Evolutionary conservation across 1,139 yeast genomes (phyloP).

Genomic region (Meyerozyma guilliermondii): DNA sequence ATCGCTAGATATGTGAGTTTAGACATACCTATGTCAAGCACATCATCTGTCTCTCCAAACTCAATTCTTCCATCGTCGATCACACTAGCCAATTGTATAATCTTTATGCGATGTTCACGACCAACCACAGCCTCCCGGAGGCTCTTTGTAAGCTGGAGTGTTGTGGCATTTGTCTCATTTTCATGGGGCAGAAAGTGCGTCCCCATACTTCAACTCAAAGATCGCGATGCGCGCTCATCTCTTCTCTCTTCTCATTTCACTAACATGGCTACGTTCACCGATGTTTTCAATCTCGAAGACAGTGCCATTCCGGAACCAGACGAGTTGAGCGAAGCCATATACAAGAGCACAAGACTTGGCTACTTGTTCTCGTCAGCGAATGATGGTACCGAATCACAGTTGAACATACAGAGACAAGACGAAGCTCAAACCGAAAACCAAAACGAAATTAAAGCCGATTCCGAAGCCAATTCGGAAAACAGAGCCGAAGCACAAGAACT

Average conservation of each 20-base stretch:
- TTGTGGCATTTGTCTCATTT: no score
- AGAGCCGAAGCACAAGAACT: not conserved
- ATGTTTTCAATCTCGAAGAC: slow-evolving; percentile 6
- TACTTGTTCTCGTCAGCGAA: slow-evolving; percentile 10
- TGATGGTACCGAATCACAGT: not conserved
- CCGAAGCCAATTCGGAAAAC: not conserved
- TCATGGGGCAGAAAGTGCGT: not conserved
- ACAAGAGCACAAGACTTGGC: slow-evolving; percentile 25
- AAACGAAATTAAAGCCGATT: not conserved
- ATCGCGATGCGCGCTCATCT: slow-evolving; percentile 12
- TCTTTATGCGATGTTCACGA: not conserved
- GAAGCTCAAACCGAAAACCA: not conserved
- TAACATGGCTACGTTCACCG: slow-evolving; percentile 1
- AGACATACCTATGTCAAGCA: slow-evolving; percentile 31
- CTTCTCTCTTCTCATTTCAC: not conserved
- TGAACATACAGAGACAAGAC: not conserved
- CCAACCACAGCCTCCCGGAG: not conserved
- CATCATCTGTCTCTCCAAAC: slow-evolving; percentile 12
- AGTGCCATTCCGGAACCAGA: slow-evolving; percentile 25
- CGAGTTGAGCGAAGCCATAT: slow-evolving; percentile 27
- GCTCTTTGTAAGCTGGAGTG: not conserved
- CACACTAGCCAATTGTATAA: slow-evolving; percentile 19
- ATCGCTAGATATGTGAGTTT: slow-evolving; percentile 25
- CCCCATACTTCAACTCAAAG: slow-evolving; percentile 6
- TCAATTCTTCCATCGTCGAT: slow-evolving; percentile 8